Base-by-base conservation (phyloP, 1,284 basidiomycete genomes). In the Trichosporon inkin region DNA sequence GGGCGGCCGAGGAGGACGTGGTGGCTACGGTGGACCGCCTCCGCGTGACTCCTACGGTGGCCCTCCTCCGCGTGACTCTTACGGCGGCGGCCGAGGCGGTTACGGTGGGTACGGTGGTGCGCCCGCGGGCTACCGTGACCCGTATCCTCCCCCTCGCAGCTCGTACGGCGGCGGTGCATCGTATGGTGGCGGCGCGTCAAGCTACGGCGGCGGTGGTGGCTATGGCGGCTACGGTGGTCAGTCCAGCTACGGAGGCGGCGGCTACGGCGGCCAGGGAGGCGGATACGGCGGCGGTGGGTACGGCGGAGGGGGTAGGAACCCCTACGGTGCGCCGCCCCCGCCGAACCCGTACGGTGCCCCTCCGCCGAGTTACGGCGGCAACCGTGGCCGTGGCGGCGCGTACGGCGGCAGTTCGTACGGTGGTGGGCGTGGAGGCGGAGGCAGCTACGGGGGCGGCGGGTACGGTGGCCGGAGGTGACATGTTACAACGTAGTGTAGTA, bases 1-100 rank as follows among this genome's bases (percentile, higher is more conserved):
- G 8, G 41, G 84, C 17, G 84, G 80, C 49, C 84, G 71, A 38
- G 84, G 83, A 70, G 86, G 73, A 28, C 76, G 72, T 40, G 49
- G 56, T 56, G 64, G 64, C n/a, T 65, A 66, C 36, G 66, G 71
- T 20, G 70, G 71, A 14, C 69, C 68, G 20, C 71, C 69, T 47
- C 67, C n/a, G n/a, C n/a, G 67, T 39, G 62, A 68, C 56, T 71
- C 64, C 17, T 71, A 68, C 17, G 75, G 71, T 24, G 44, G 44
- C 34, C 41, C 36, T 38, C 49, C 17, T 20, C 52, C 17, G 32
- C 55, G 19, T 22, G 55, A 63, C 53, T 4, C 44, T 1, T 58
- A 59, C 24, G 57, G 61, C 36, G 58, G 56, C 19, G 58, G 55
- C 36, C 44, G 47, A 14, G 60, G 54, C 5, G 51, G 59, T 44